Evolutionary conservation across 331 rosid species (phyloP).

Genomic region (Stylosanthes scabra): DNA sequence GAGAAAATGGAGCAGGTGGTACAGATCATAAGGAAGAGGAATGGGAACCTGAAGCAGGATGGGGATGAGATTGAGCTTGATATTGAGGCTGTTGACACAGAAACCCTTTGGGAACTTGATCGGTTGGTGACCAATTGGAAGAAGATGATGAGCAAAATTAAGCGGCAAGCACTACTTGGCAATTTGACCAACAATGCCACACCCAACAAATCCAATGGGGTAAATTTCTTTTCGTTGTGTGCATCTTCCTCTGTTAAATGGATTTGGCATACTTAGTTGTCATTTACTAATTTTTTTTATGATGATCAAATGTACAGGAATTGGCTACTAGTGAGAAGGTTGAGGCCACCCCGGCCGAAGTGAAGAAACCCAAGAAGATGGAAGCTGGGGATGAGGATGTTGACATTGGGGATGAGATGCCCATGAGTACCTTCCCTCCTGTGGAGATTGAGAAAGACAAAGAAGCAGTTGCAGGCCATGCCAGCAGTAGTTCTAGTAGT

Average conservation of each 20-base stretch:
- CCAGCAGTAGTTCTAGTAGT: conserved; percentile 76
- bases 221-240: conserved; percentile 26
- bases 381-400: conserved; percentile 92
- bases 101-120: conserved; percentile 99
- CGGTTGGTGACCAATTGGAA: conserved; percentile 89
- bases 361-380: conserved; percentile 72
- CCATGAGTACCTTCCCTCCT: conserved; percentile 75
- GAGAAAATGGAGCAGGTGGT: conserved; percentile 98
- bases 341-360: conserved; percentile 51
- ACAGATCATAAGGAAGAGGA: conserved; percentile 87
- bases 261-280: neutral
- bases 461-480: conserved; percentile 65
- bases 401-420: conserved; percentile 95
- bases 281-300: neutral
- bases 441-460: conserved; percentile 92
- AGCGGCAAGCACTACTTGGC: conserved; percentile 78
- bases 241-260: neutral
- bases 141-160: conserved; percentile 93
- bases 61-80: conserved; percentile 99
- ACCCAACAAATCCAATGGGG: conserved; percentile 64
- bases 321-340: conserved; percentile 50
- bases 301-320: conserved; percentile 42
- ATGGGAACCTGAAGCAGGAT: conserved; percentile 92
- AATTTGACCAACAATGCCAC: conserved; percentile 32
- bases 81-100: conserved; percentile 88